These are phyloP conservation scores for Violaceomyces palustris DNA, from an alignment of 1,284 basidiomycete species.

Conservation along the genomic window DNA sequence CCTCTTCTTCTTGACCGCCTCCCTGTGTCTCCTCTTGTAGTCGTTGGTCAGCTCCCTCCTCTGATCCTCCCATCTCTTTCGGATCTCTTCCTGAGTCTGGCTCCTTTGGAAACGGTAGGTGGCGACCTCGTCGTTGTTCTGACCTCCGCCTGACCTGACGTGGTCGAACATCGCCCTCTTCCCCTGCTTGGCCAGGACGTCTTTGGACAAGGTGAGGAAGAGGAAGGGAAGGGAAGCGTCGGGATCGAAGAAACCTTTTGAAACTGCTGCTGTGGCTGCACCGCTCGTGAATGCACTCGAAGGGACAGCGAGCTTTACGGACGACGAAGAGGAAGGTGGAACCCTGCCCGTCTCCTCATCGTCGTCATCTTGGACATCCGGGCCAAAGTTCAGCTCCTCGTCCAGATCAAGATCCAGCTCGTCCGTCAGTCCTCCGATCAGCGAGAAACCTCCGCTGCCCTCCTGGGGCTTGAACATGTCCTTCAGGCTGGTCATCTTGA, in stretches of 20 bases:
- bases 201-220: no score
- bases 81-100: conserved; percentile 17
- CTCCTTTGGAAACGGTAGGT: conserved; percentile 19
- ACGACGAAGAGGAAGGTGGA: no score
- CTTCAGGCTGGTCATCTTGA: conserved; percentile 33
- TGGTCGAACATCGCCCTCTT: neutral
- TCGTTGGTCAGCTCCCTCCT: conserved; percentile 29
- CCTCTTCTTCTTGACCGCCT: conserved; percentile 35
- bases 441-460: conserved; percentile 24
- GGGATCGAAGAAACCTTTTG: no score
- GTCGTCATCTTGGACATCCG: no score
- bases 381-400: no score
- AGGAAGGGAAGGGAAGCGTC: no score
- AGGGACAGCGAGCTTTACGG: no score
- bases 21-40: conserved; percentile 41
- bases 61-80: conserved; percentile 18
- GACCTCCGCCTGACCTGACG: neutral
- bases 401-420: conserved; percentile 36
- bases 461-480: conserved; percentile 48
- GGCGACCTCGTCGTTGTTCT: neutral
- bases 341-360: no score
- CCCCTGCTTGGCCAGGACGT: no score
- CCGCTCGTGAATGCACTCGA: no score
- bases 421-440: conserved; percentile 32
- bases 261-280: no score